These are phyloP conservation scores for Aspergillus bertholletiae DNA, from an alignment of 495 filamentous ascomycete species.

Conservation along the genomic window DNA sequence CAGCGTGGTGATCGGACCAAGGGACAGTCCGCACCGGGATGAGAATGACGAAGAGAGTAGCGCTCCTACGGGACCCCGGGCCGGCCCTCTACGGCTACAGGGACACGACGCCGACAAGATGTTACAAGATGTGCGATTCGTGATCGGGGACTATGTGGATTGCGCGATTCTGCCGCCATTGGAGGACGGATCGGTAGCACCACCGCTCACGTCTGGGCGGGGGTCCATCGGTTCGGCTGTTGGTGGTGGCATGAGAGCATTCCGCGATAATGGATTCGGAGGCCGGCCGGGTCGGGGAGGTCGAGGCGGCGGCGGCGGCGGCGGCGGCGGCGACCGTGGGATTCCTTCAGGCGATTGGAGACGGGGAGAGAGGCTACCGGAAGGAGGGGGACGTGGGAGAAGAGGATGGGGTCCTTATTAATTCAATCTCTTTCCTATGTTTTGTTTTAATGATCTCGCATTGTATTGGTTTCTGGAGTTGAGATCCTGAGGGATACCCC, in stretches of 20 bases:
- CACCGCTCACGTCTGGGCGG: constrained; percentile 40
- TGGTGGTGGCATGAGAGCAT: constrained; percentile 43
- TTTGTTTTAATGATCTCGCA: neutral
- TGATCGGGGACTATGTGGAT: constrained; percentile 84
- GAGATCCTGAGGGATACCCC: constrained; percentile 13
- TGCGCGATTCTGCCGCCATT: constrained; percentile 76
- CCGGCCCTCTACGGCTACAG: constrained; percentile 31
- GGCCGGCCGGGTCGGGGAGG: constrained; percentile 25
- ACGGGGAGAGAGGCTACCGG: constrained; percentile 42
- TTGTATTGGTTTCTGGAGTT: constrained; percentile 13
- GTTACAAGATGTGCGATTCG: constrained; percentile 69
- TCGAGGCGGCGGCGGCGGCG: constrained; percentile 30
- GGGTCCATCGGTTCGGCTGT: constrained; percentile 18
- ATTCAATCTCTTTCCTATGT: constrained; percentile 1
- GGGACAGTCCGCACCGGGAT: constrained; percentile 27
- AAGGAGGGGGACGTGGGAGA: constrained; percentile 31
- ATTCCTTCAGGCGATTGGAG: constrained; percentile 41
- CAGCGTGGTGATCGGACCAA: constrained; percentile 64
- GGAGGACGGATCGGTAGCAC: constrained; percentile 68
- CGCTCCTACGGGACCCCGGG: constrained; percentile 5
- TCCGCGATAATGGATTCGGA: constrained; percentile 46
- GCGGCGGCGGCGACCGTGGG: constrained; percentile 27
- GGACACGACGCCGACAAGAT: constrained; percentile 67
- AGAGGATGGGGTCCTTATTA: constrained; percentile 45
- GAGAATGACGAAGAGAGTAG: constrained; percentile 48